These are phyloP conservation scores for Bipolaris oryzae DNA, from an alignment of 2,329 filamentous ascomycete species.

Conservation along the genomic window DNA sequence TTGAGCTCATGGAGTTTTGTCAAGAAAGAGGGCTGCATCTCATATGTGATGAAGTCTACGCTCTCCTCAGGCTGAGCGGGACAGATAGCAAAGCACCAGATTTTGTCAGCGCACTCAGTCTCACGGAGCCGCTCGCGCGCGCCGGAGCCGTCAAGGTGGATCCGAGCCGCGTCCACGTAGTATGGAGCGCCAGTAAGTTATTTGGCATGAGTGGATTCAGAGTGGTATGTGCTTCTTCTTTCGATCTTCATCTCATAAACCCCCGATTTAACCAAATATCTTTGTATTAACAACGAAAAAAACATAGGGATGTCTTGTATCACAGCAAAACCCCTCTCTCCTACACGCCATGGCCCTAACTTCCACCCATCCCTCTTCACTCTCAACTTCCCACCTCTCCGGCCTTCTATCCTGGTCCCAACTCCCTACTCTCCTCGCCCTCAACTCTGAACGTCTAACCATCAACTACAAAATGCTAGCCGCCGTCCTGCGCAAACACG, in stretches of 20 bases:
- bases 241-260: neutral
- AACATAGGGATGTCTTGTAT: slow-evolving; percentile 37
- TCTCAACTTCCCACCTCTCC: slow-evolving; percentile 29
- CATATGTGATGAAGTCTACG: slow-evolving; percentile 38
- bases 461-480: slow-evolving; percentile 28
- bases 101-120: slow-evolving; percentile 34
- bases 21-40: slow-evolving; percentile 39
- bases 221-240: slow-evolving; percentile 26
- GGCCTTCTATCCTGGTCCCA: slow-evolving; percentile 34
- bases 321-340: slow-evolving; percentile 39
- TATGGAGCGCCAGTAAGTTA: slow-evolving; percentile 41
- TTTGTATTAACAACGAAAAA: neutral
- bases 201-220: slow-evolving; percentile 39
- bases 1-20: slow-evolving; percentile 43
- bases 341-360: slow-evolving; percentile 25
- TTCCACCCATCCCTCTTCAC: slow-evolving; percentile 26
- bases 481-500: slow-evolving; percentile 15
- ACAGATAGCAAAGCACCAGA: slow-evolving; percentile 10
- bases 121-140: slow-evolving; percentile 37
- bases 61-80: slow-evolving; percentile 21
- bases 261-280: no score
- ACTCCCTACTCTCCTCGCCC: slow-evolving; percentile 33
- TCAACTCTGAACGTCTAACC: slow-evolving; percentile 33
- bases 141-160: slow-evolving; percentile 43
- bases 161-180: slow-evolving; percentile 37